Percentiles rank a stretch among this genome's conserved stretches.
Conservation (phyloP, 1,284 basidiomycete species). For the Boletus holoroseus region DNA sequence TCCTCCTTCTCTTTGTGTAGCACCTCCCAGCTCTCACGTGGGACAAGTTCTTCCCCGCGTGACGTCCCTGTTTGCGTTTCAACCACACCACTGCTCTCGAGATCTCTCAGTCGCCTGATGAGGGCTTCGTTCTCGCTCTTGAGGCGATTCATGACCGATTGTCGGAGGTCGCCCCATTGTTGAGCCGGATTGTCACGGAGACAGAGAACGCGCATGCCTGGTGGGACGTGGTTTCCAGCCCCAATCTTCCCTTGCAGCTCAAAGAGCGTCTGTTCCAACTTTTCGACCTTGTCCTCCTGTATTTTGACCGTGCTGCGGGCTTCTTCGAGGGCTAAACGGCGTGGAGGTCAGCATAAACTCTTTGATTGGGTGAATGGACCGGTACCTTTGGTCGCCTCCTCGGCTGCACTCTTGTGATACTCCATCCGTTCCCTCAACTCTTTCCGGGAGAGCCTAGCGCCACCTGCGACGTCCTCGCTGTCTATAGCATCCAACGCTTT, state of each 20-base stretch:
- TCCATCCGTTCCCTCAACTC: slow-evolving; percentile 43
- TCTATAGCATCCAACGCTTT: slow-evolving; percentile 41
- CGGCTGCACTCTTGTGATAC: slow-evolving; percentile 36
- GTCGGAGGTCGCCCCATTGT: slow-evolving; percentile 64
- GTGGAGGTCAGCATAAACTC: neutral
- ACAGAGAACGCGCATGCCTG: slow-evolving; percentile 62
- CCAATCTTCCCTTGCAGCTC: slow-evolving; percentile 71
- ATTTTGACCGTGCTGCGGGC: slow-evolving; percentile 35
- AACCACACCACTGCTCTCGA: slow-evolving; percentile 40
- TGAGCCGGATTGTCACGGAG: slow-evolving; percentile 72
- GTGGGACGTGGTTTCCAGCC: slow-evolving; percentile 71
- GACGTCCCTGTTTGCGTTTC: slow-evolving; percentile 13
- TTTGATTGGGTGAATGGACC: neutral
- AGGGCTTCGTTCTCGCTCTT: slow-evolving; percentile 73
- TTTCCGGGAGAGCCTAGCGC: slow-evolving; percentile 31
- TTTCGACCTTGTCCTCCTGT: slow-evolving; percentile 51
- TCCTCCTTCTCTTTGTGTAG: slow-evolving; percentile 56
- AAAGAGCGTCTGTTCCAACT: slow-evolving; percentile 67
- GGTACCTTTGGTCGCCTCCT: slow-evolving; percentile 43
- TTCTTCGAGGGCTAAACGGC: slow-evolving; percentile 41
- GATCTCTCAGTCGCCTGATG: slow-evolving; percentile 50
- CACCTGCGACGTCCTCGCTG: slow-evolving; percentile 28
- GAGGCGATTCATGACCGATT: slow-evolving; percentile 62
- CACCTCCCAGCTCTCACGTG: slow-evolving; percentile 65
- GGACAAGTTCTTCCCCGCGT: slow-evolving; percentile 44